A percentile compares a stretch with the other conserved stretches of the same genome.
Conservation (phyloP, 345 rosid genomes). For the Microcos paniculata region DNA sequence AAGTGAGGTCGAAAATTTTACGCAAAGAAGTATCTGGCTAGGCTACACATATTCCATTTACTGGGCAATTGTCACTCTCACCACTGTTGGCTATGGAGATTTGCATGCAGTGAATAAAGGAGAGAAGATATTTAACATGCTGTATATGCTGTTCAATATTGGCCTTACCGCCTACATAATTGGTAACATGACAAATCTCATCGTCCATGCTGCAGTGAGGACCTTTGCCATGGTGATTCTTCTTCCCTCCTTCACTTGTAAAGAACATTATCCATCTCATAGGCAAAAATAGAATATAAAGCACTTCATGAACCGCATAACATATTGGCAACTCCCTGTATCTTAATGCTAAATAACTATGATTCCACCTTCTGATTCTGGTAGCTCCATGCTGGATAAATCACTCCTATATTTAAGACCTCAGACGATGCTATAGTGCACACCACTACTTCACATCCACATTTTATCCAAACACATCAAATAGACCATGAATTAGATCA, state of each 20-base stretch:
- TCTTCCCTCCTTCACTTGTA: too few relatives aligned
- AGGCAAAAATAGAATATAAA: background rate
- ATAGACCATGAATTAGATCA: background rate
- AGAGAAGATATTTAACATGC: conserved; percentile 75
- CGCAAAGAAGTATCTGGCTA: conserved; percentile 67
- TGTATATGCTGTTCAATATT: conserved; percentile 89
- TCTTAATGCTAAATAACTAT: too few relatives aligned
- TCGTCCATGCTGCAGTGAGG: conserved; percentile 67
- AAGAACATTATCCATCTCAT: conserved; percentile 1
- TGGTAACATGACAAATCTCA: conserved; percentile 91
- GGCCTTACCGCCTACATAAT: conserved; percentile 84
- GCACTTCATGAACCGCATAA: background rate
- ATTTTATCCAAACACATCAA: background rate
- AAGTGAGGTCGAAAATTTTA: conserved; percentile 45
- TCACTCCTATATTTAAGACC: background rate
- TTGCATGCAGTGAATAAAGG: conserved; percentile 63
- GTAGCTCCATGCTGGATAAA: background rate
- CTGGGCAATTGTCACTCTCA: conserved; percentile 92
- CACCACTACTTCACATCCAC: background rate
- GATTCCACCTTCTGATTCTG: background rate
- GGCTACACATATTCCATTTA: conserved; percentile 91
- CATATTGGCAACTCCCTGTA: background rate
- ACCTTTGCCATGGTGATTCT: conserved; percentile 67
- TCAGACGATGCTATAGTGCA: background rate
- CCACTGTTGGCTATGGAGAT: conserved; percentile 93